Percentiles rank a stretch among this genome's conserved stretches.
Conservation (phyloP, 78 protist species). For the Ministeria vibrans region DNA sequence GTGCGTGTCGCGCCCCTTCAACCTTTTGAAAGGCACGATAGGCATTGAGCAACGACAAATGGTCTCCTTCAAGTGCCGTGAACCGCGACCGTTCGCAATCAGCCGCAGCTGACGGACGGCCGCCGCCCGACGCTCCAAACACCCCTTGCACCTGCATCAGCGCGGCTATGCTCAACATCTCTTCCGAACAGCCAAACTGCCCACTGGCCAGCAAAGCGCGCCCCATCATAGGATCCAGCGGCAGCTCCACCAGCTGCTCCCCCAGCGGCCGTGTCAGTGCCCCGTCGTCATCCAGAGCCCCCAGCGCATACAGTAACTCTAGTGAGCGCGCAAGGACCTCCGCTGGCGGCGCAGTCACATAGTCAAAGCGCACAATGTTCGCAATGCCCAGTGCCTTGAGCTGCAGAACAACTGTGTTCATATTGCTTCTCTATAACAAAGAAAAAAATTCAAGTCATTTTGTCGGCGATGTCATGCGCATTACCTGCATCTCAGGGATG, state of each 20-base stretch:
- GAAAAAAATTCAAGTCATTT: background rate
- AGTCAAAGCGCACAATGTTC: slow-evolving; percentile 73
- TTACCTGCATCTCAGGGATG: slow-evolving; percentile 78
- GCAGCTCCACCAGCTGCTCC: slow-evolving; percentile 65
- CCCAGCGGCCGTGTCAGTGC: slow-evolving; percentile 67
- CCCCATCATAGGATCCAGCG: slow-evolving; percentile 60
- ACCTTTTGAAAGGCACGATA: background rate
- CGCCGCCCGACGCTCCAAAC: background rate
- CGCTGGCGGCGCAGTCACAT: slow-evolving; percentile 72
- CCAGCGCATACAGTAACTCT: slow-evolving; percentile 66
- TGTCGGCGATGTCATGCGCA: slow-evolving; percentile 33
- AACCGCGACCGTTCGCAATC: slow-evolving; percentile 1
- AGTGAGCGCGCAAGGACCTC: slow-evolving; percentile 35
- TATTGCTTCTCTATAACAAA: slow-evolving; percentile 13
- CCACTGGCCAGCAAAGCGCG: slow-evolving; percentile 42
- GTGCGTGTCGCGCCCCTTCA: background rate
- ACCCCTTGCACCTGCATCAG: slow-evolving; percentile 50
- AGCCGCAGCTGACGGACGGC: background rate
- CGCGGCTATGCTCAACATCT: slow-evolving; percentile 57
- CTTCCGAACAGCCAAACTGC: slow-evolving; percentile 52
- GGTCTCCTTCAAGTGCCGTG: slow-evolving; percentile 65
- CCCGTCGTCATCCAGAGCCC: slow-evolving; percentile 56
- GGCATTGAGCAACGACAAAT: slow-evolving; percentile 67
- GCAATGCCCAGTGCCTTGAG: slow-evolving; percentile 75
- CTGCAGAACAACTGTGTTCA: slow-evolving; percentile 65